phyloP scores from a whole-genome alignment of 345 rosid species.

The Jatropha curcas region DNA sequence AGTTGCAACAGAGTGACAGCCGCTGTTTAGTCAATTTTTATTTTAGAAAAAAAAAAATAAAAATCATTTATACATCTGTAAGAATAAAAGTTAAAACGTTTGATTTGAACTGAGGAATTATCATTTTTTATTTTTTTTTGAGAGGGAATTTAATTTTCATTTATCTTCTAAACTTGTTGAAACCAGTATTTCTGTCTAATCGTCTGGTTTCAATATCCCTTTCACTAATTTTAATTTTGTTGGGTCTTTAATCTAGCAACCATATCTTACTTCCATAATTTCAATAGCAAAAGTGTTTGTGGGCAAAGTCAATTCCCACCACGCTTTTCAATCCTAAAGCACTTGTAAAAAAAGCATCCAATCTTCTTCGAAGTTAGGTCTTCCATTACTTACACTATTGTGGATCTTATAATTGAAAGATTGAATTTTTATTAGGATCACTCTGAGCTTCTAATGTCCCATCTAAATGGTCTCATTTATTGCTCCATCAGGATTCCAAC shows the following conservation, averaged over 20 bases:
- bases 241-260: too few species aligned
- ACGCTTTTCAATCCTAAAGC: constrained; percentile 22
- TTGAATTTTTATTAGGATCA: not conserved
- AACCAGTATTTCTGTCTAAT: not conserved
- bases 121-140: too few species aligned
- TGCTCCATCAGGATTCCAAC: not conserved
- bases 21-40: not conserved
- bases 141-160: not conserved
- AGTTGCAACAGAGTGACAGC: constrained; percentile 29
- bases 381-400: not conserved
- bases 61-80: too few species aligned
- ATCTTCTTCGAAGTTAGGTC: constrained; percentile 2
- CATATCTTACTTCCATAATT: too few species aligned
- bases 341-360: constrained; percentile 25
- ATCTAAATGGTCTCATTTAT: too few species aligned
- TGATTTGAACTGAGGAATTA: not conserved
- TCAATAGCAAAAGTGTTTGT: not conserved
- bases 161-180: not conserved
- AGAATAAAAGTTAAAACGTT: too few species aligned
- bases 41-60: too few species aligned
- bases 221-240: too few species aligned
- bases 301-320: constrained; percentile 24
- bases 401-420: constrained; percentile 19
- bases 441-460: not conserved
- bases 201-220: too few species aligned